Evolutionary conservation across 2,329 filamentous ascomycete genomes (phyloP).

Genomic region (Talaromyces albobiverticillius): DNA sequence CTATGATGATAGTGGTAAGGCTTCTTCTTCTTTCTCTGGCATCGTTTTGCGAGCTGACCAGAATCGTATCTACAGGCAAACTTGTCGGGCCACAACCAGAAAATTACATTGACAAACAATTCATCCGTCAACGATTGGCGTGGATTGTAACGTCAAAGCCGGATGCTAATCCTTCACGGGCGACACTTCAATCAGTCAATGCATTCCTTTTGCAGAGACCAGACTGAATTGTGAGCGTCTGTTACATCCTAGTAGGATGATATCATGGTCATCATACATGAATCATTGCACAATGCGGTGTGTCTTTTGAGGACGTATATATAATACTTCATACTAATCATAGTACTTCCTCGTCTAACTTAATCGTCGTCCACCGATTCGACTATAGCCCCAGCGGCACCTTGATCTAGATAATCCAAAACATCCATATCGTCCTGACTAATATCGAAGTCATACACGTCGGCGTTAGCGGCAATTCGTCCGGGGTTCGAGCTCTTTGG

Average conservation of each 20-base stretch:
- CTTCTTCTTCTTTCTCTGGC: not conserved
- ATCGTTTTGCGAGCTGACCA: constrained; percentile 14
- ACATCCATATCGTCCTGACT: constrained; percentile 55
- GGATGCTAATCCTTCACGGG: constrained; percentile 76
- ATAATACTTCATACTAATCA: not conserved
- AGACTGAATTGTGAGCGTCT: constrained; percentile 6
- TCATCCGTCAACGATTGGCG: constrained; percentile 74
- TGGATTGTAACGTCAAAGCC: constrained; percentile 77
- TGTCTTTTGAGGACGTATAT: constrained; percentile 10
- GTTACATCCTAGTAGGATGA: not conserved
- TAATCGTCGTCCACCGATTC: constrained; percentile 46
- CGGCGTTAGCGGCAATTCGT: constrained; percentile 64
- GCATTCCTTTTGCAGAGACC: constrained; percentile 69
- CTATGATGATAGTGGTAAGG: constrained; percentile 61
- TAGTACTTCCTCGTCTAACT: not conserved
- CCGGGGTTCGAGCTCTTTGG: constrained; percentile 70
- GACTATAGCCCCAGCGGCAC: constrained; percentile 46
- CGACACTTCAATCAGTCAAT: constrained; percentile 88
- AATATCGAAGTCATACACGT: constrained; percentile 61
- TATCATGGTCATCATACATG: not conserved
- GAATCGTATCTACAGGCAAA: constrained; percentile 24
- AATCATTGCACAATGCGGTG: not conserved
- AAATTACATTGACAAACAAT: constrained; percentile 62
- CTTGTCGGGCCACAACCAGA: constrained; percentile 27
- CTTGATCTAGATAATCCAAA: constrained; percentile 53